Evolutionary conservation across 345 rosid species (phyloP).

Genomic region (Hibiscus tridactylites): DNA sequence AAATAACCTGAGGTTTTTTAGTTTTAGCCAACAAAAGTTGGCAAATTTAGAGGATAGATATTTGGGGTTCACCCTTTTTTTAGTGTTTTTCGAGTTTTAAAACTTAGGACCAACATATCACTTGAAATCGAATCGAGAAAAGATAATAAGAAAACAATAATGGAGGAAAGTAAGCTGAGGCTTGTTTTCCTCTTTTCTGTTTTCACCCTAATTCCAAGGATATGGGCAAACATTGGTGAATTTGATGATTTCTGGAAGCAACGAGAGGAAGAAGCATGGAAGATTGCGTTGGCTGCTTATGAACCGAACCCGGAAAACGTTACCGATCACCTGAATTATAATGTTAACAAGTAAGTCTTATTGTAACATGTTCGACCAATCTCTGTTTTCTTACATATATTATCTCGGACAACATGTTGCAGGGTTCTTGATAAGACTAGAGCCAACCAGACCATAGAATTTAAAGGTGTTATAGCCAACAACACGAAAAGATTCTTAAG

Average conservation of each 20-base stretch:
- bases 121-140: too few species aligned
- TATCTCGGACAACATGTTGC: not conserved
- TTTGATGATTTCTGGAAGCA: not conserved
- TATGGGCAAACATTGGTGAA: not conserved
- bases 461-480: constrained; percentile 7
- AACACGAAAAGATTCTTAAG: constrained; percentile 21
- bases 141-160: not conserved
- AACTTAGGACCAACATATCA: too few species aligned
- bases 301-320: not conserved
- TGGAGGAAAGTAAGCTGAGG: not conserved
- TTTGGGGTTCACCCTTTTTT: too few species aligned
- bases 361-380: not conserved
- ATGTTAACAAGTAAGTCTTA: not conserved
- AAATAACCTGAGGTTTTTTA: too few species aligned
- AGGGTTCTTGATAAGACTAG: not conserved
- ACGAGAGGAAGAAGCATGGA: not conserved
- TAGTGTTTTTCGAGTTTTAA: too few species aligned
- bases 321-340: not conserved
- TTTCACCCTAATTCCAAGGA: not conserved
- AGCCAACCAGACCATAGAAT: not conserved
- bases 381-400: too few species aligned
- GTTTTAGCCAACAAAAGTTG: not conserved
- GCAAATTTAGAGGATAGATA: not conserved
- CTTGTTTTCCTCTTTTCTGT: not conserved
- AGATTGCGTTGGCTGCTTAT: not conserved